Evolutionary conservation across 805 yeast genomes (phyloP), one percentile per base, ranked within the genome.

Genomic region (Hanseniaspora jakobsenii): DNA sequence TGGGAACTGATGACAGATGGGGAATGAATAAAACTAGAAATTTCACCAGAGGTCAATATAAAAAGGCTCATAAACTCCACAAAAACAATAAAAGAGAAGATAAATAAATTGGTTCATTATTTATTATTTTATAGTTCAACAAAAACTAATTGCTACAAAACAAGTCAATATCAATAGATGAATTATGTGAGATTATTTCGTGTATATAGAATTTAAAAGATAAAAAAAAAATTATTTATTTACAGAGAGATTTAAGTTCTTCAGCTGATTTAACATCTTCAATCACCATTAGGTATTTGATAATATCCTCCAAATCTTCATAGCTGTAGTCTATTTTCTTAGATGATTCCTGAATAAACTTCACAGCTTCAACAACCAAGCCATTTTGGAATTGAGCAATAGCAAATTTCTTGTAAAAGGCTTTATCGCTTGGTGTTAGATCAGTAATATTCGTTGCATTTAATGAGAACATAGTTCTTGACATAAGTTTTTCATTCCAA

Each of bases 401-500:
- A n/a, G 21, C 39, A 29, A 28, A 42, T 5, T 29, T 42, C 13
- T 35, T 29, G 17, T 42, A 42, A 21, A 42, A 42, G 8, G 21
- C 14, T 6, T 29, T 27, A 23, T 34, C 36, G 13, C 19, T 21
- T n/a, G 21, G 19, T 19, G 28, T 22, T 23, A 34, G 28, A 22
- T 22, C 6, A 22, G n/a, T 21, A 10, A 3, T 34, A 23, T 14
- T 12, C 6, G 7, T n/a, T 9, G n/a, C n/a, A n/a, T n/a, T n/a
- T n/a, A n/a, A n/a, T n/a, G n/a, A n/a, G n/a, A n/a, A n/a, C 12
- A 22, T 22, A 32, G 10, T 42, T 34, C n/a, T 35, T 35, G 27
- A 27, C 7, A 24, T 21, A 22, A 36, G 9, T 29, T 28, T 30
- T 28, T 42, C 46, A 35, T 42, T 42, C 46, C 46, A 42, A 19